Percentiles rank a stretch among this genome's conserved stretches.
Evolutionary conservation across 805 yeast species (phyloP).

Genomic region (Tetrapisispora arboricola): DNA sequence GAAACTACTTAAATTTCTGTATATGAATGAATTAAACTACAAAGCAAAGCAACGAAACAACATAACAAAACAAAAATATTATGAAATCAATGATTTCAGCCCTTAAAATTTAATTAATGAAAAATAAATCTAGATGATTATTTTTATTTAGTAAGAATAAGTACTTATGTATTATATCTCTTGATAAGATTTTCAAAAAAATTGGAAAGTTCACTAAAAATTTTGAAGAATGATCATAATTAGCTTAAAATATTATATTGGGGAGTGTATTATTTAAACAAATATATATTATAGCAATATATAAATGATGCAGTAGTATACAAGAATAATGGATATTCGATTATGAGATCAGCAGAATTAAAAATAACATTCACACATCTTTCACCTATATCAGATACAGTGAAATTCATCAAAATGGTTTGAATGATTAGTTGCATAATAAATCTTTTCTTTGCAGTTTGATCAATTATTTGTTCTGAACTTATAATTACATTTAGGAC

Average conservation of each 20-base stretch:
- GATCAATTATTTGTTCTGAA: constrained; percentile 85
- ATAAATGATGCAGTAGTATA: not conserved
- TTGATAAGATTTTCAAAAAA: not conserved
- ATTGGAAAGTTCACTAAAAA: too few relatives aligned
- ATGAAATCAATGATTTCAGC: too few relatives aligned
- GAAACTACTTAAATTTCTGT: not conserved
- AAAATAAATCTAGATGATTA: not conserved
- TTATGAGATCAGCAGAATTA: too few relatives aligned
- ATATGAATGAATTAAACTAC: too few relatives aligned
- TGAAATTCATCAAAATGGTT: too few relatives aligned
- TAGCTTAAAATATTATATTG: not conserved
- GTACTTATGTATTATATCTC: not conserved
- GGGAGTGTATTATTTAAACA: not conserved
- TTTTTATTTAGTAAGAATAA: constrained; percentile 1
- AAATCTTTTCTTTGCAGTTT: not conserved
- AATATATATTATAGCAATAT: not conserved
- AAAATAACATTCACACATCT: too few relatives aligned
- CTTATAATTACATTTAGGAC: constrained; percentile 85
- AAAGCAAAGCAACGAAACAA: too few relatives aligned
- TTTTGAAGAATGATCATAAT: too few relatives aligned
- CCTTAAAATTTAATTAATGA: not conserved
- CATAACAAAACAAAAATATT: too few relatives aligned
- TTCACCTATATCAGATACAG: too few relatives aligned
- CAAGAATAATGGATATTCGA: too few relatives aligned
- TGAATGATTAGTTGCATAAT: too few relatives aligned